Base-by-base conservation (phyloP, 129 eudicot species). In the Saposhnikovia divaricata region DNA sequence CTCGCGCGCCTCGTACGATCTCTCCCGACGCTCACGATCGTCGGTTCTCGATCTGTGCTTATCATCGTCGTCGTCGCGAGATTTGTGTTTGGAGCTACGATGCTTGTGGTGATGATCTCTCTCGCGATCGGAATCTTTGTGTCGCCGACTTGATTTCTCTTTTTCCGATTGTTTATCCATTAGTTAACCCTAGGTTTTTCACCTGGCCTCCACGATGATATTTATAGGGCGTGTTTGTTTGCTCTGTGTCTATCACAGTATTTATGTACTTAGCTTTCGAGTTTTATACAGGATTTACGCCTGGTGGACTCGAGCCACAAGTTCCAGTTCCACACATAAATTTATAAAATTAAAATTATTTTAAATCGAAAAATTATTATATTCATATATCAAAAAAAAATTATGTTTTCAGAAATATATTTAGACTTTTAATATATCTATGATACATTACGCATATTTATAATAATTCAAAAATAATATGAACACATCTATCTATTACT, bases 81-180 rank as follows among this genome's bases (percentile, higher is more conserved):
- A 79, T 34, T 74, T 80, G 82, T 84, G 85, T 37, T 87, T 85
- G n/a, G 89, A 81, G 48, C 87, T 89, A 77, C 81, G 89, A 77
- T 81, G 87, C 15, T 86, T 81, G 16, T 89, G 84, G 1, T 78
- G 68, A 38, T 57, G 79, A 31, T 83, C 87, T 69, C 83, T 79
- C 12, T 89, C 88, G 19, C 46, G 81, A 42, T 78, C 81, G 75
- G 75, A 39, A 39, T 71, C 75, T 75, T 86, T 81, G 76, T 86
- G 83, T 72, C 82, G 87, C 31, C 92, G 87, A 85, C 87, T 86
- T 2, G 94, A 82, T 86, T 83, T 84, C 39, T 90, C 95, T 82
- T 79, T 90, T 47, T 79, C 84, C 80, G 74, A 47, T 5, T 75
- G 75, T n/a, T 84, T 79, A 71, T 82, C 85, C 88, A 78, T 85